These are phyloP conservation scores for Umbelopsis vinacea DNA, from an alignment of 192 early-diverging fungal genomes.

Conservation along the genomic window DNA sequence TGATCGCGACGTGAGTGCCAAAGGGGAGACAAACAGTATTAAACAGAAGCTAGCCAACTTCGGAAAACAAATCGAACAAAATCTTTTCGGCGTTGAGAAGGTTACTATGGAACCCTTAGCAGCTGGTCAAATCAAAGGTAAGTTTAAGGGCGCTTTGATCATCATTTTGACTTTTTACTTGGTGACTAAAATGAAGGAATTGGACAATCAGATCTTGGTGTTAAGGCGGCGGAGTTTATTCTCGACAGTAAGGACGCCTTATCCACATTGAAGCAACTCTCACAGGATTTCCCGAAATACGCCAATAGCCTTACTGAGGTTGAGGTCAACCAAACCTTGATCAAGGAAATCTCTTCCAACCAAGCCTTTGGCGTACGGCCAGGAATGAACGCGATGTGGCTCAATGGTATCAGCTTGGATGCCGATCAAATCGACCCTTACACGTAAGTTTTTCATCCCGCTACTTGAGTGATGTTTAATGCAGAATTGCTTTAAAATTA, in stretches of 20 bases:
- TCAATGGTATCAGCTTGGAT: slow-evolving; percentile 70
- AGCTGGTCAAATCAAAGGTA: slow-evolving; percentile 59
- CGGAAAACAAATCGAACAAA: slow-evolving; percentile 33
- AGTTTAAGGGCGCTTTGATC: not conserved
- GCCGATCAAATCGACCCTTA: slow-evolving; percentile 66
- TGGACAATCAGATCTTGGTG: slow-evolving; percentile 51
- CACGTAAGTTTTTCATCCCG: slow-evolving; percentile 38
- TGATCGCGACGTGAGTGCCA: slow-evolving; percentile 73
- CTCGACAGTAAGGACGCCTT: slow-evolving; percentile 65
- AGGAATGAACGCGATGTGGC: slow-evolving; percentile 50
- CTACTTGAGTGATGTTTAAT: not conserved
- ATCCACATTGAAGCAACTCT: slow-evolving; percentile 62
- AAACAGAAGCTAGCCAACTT: slow-evolving; percentile 22
- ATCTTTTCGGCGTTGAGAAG: slow-evolving; percentile 48
- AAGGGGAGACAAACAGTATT: slow-evolving; percentile 14
- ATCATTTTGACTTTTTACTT: no score
- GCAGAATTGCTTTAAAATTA: not conserved
- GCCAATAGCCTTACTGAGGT: slow-evolving; percentile 72
- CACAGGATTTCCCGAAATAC: slow-evolving; percentile 90
- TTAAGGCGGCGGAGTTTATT: slow-evolving; percentile 79
- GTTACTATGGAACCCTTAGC: slow-evolving; percentile 55
- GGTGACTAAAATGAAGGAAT: not conserved
- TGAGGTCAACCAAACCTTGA: slow-evolving; percentile 51
- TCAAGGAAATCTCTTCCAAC: slow-evolving; percentile 42
- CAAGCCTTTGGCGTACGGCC: slow-evolving; percentile 22